These are phyloP conservation scores for Gaultheria prostrata DNA, from an alignment of 148 eudicot genomes.

Conservation along the genomic window DNA sequence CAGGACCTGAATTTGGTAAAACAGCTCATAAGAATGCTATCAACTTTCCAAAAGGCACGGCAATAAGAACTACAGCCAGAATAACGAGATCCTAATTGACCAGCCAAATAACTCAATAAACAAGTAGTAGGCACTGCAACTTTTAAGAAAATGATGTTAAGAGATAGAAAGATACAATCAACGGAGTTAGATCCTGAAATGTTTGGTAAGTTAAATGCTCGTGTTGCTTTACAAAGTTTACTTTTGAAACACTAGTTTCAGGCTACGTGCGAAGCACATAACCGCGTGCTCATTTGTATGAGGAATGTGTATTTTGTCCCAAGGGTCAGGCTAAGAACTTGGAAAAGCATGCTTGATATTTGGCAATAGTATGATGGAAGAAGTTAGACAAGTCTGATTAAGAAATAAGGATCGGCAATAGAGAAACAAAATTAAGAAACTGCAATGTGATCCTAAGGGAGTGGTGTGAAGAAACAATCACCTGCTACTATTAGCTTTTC, in stretches of 20 bases:
- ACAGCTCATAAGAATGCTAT: not conserved
- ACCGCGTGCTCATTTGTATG: too few relatives aligned
- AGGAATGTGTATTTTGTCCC: too few relatives aligned
- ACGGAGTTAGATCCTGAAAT: not conserved
- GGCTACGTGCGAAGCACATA: too few relatives aligned
- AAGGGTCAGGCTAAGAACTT: too few relatives aligned
- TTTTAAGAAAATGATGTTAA: not conserved
- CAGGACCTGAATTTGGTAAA: not conserved
- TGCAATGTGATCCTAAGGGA: too few relatives aligned
- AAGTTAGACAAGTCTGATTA: too few relatives aligned
- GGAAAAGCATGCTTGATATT: too few relatives aligned
- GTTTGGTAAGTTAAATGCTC: not conserved
- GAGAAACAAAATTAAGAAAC: too few relatives aligned
- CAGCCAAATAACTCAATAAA: not conserved
- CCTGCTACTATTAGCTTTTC: too few relatives aligned
- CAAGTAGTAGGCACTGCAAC: not conserved
- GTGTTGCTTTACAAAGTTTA: not conserved
- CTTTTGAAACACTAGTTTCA: not conserved
- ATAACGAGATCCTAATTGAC: slow-evolving; percentile 8
- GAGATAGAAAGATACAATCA: not conserved
- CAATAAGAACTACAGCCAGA: not conserved
- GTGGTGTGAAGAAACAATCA: too few relatives aligned
- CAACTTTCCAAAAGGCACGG: not conserved
- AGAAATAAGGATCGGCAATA: too few relatives aligned
- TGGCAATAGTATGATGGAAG: too few relatives aligned